Evolutionary conservation across 1,139 yeast species (phyloP).

Genomic region (Debaryomyces nepalensis): DNA sequence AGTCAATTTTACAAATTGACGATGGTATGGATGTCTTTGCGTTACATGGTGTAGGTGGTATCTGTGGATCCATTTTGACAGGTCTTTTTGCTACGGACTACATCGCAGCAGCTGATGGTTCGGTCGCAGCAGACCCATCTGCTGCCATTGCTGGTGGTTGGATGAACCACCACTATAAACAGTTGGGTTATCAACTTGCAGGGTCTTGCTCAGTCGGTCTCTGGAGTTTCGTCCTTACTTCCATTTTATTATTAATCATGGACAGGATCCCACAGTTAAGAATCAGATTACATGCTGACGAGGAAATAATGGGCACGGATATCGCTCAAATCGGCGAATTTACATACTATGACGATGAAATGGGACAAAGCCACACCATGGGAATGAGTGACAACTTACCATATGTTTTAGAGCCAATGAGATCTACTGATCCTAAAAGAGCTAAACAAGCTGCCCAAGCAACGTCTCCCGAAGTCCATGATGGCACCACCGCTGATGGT

Average conservation of each 20-base stretch:
- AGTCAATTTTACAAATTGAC: constrained; percentile 73
- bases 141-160: constrained; percentile 81
- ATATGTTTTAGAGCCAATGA: constrained; percentile 76
- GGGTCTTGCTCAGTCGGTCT: constrained; percentile 74
- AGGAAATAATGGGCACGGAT: constrained; percentile 89
- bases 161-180: constrained; percentile 88
- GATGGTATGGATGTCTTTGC: constrained; percentile 97
- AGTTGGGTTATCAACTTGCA: constrained; percentile 93
- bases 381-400: constrained; percentile 30
- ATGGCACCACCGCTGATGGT: constrained; percentile 29
- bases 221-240: constrained; percentile 82
- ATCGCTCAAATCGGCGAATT: constrained; percentile 86
- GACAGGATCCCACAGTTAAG: constrained; percentile 83
- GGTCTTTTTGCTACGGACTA: constrained; percentile 95
- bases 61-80: constrained; percentile 79
- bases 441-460: constrained; percentile 36
- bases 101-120: constrained; percentile 76
- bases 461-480: constrained; percentile 20
- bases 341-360: constrained; percentile 66
- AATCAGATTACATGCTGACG: constrained; percentile 85
- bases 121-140: constrained; percentile 53
- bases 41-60: constrained; percentile 93
- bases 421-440: constrained; percentile 56
- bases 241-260: constrained; percentile 69
- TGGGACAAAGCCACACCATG: constrained; percentile 17